Base-by-base conservation (phyloP, 164 flowering plant species). In the Magnolia sinica region DNA sequence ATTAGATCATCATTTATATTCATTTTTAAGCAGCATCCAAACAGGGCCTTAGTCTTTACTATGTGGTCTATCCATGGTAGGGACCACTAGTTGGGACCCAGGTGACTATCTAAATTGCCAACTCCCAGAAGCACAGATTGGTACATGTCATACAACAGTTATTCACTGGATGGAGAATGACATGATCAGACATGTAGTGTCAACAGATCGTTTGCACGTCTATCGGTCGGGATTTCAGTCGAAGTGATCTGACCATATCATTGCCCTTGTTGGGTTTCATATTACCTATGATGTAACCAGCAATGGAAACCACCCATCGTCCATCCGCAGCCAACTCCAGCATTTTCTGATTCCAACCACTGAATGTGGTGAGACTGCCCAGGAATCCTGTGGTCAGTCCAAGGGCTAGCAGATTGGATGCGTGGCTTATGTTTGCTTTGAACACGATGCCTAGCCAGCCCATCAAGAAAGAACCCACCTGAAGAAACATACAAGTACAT, bases 271-370 rank as follows among this genome's bases (percentile, higher is more conserved):
- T 24, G 19, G 50, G 24, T 66, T 72, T 27, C 16, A 72, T 18
- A 29, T 79, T 86, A 92, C 98, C 98, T 83, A 90, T 1, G 18
- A 88, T 52, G 81, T 86, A 83, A 66, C 96, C 98, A 51, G 87
- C 86, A 2, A 83, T 76, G 61, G 91, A 70, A 67, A 73, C 66
- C 10, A 85, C 82, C 97, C 99, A 96, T 18, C 83, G 86, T 73
- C 95, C 97, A 37, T 85, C 66, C 59, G 83, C 88, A 75, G 90
- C 82, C 45, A 92, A 95, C 20, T 92, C 94, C 69, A 96, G 89
- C 97, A 96, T 94, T 80, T 92, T 90, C 86, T 94, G 99, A 76
- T 90, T 96, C 99, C 99, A 96, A 18, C 97, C 96, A 63, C 99
- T 96, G 85, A 96, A 96, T 64, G 99, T 96, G 61, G 99, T 94